Evolutionary conservation across 1,139 yeast species (phyloP), one percentile per base, ranked within the genome.

Genomic region (Saccharomycopsis hybrid): DNA sequence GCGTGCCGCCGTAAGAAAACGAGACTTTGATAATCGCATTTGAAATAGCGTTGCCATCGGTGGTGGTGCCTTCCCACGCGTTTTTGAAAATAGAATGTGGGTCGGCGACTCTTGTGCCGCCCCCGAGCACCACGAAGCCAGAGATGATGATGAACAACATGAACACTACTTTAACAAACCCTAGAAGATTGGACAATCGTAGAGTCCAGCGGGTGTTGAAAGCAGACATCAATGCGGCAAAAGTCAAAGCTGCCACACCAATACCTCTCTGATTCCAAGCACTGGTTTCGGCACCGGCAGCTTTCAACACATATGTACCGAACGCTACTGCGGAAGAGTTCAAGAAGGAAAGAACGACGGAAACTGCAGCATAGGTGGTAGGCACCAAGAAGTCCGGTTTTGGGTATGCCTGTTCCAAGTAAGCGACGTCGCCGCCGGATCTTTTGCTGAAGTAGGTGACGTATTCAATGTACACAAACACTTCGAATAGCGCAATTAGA

Each of bases 291-390:
- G 59, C 59, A 4, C 61, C 68, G 4, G 73, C 71, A 36, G 76
- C 76, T 46, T 61, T 60, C 46, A 69, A 60, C 38, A 71, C 62
- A 52, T 72, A 72, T 25, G 62, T 60, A 31, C 73, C 73, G 58
- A 71, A 71, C 0, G 76, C 75, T 37, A 68, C 63, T 3, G 75
- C 74, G 7, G 73, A 68, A n/a, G 71, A 63, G 4, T 70, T 70
- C 25, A 68, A 57, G 54, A 67, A 72, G 2, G 74, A 70, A 40
- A 72, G 62, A 13, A 69, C 57, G 36, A 72, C 71, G 18, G 64
- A 63, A 7, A 67, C 66, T 4, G 76, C 76, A 3, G 76, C 76
- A 57, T 66, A 72, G 18, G 68, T 60, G 2, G 70, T 69, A 39
- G 76, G 72, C 39, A 72, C 63, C 58, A 71, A 58, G 54, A 65